These are phyloP conservation scores for Pythium scleroteichum DNA, from an alignment of 352 stramenopile genomes.

Conservation along the genomic window DNA sequence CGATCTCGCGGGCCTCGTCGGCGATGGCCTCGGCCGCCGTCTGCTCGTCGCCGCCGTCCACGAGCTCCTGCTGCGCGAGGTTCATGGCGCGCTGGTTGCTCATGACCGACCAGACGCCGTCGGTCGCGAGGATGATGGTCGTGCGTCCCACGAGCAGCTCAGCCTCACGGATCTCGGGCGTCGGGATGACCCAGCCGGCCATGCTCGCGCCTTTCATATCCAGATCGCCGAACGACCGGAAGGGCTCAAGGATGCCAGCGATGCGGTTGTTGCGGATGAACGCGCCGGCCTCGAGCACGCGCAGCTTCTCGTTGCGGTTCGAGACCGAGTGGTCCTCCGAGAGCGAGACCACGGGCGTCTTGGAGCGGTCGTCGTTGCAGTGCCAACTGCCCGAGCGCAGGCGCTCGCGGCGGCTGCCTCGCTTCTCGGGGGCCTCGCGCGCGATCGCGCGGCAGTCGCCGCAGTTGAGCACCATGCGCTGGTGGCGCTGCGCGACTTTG, in stretches of 20 bases:
- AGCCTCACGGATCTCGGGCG: conserved; percentile 57
- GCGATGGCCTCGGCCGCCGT: conserved; percentile 55
- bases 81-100: conserved; percentile 59
- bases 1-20: conserved; percentile 43
- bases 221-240: conserved; percentile 85
- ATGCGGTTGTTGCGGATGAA: conserved; percentile 72
- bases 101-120: conserved; percentile 75
- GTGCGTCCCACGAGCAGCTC: conserved; percentile 45
- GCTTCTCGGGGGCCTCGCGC: conserved; percentile 33
- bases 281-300: conserved; percentile 62
- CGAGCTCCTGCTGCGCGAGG: conserved; percentile 42
- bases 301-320: conserved; percentile 55
- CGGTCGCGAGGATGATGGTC: conserved; percentile 65
- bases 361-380: conserved; percentile 13
- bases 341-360: conserved; percentile 25
- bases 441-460: conserved; percentile 71
- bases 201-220: conserved; percentile 76
- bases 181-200: conserved; percentile 74
- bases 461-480: conserved; percentile 69
- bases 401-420: neutral
- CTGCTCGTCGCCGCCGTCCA: conserved; percentile 33
- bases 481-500: conserved; percentile 31
- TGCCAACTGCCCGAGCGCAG: conserved; percentile 14
- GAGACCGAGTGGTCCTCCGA: conserved; percentile 78
- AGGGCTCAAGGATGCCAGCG: conserved; percentile 76